phyloP scores from a whole-genome alignment of 768 basidiomycete species.

The Pleurotus tuoliensis region DNA sequence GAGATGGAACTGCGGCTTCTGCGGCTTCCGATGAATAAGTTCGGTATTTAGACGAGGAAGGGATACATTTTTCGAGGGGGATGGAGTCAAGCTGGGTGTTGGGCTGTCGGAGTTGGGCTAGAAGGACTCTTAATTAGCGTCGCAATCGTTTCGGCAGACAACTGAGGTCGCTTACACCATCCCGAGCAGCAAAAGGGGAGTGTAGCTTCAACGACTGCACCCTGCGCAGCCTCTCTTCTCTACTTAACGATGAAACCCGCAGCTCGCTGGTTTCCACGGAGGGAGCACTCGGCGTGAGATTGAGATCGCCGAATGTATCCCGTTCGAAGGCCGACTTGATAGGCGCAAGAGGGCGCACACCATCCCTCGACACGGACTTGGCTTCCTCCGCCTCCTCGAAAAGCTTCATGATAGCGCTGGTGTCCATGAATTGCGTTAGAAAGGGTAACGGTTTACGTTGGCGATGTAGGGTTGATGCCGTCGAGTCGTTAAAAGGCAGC shows the following conservation, averaged over 20 bases:
- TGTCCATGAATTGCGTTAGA: slow-evolving; percentile 1
- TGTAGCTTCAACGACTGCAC: slow-evolving; percentile 4
- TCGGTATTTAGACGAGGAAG: slow-evolving; percentile 4
- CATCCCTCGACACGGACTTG: not conserved
- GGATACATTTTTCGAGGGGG: not conserved
- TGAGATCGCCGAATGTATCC: not conserved
- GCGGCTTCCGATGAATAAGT: not conserved
- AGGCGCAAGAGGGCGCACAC: slow-evolving; percentile 5
- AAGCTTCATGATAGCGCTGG: not conserved
- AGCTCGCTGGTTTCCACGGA: not conserved
- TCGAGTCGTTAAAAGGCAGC: not conserved
- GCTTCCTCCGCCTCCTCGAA: not conserved
- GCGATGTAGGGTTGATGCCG: not conserved
- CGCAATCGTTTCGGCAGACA: no score
- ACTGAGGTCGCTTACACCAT: not conserved
- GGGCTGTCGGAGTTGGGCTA: not conserved
- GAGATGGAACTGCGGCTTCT: not conserved
- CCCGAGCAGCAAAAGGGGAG: not conserved
- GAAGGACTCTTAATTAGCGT: not conserved
- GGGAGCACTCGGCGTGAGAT: not conserved
- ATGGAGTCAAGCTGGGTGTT: not conserved
- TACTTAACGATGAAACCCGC: not conserved
- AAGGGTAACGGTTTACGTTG: slow-evolving; percentile 2
- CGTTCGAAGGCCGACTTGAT: not conserved
- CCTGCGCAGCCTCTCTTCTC: not conserved